These are phyloP conservation scores for Komagataella populi DNA, from an alignment of 805 yeast species.

Conservation along the genomic window DNA sequence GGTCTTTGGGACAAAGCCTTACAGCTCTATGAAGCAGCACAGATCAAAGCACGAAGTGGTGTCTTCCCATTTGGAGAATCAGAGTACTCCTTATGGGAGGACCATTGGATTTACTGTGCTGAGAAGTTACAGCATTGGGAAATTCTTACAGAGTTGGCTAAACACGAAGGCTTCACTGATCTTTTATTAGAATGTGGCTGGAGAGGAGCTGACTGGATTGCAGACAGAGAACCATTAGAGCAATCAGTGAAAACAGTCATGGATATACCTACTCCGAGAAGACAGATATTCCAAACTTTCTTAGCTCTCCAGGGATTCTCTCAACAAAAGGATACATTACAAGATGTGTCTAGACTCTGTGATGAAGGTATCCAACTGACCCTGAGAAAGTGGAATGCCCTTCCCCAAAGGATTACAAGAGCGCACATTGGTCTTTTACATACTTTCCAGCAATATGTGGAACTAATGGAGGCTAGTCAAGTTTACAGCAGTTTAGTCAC, in stretches of 20 bases:
- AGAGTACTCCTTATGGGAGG: constrained; percentile 96
- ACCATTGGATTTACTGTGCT: constrained; percentile 95
- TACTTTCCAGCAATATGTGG: constrained; percentile 94
- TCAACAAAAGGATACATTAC: constrained; percentile 76
- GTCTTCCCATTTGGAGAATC: constrained; percentile 90
- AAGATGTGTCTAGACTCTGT: constrained; percentile 72
- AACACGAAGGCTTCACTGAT: constrained; percentile 96
- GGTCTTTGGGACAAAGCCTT: constrained; percentile 93
- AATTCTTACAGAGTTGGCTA: constrained; percentile 86
- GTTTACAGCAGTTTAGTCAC: constrained; percentile 78
- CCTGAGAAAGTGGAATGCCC: constrained; percentile 81
- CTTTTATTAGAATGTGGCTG: constrained; percentile 95
- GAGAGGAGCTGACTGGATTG: constrained; percentile 98
- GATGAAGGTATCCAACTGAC: constrained; percentile 96
- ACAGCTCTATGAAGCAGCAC: constrained; percentile 91
- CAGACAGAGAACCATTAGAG: constrained; percentile 88
- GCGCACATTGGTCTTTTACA: constrained; percentile 88
- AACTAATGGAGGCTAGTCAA: constrained; percentile 93
- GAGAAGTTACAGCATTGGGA: constrained; percentile 98
- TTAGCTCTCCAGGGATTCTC: constrained; percentile 87
- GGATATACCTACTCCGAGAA: constrained; percentile 97
- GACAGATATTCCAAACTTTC: constrained; percentile 93
- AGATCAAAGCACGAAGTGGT: constrained; percentile 90
- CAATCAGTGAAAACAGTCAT: constrained; percentile 90
- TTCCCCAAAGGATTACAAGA: constrained; percentile 60